Conservation (phyloP, 257 asterid species). For the Solanum lycopersicoides region DNA sequence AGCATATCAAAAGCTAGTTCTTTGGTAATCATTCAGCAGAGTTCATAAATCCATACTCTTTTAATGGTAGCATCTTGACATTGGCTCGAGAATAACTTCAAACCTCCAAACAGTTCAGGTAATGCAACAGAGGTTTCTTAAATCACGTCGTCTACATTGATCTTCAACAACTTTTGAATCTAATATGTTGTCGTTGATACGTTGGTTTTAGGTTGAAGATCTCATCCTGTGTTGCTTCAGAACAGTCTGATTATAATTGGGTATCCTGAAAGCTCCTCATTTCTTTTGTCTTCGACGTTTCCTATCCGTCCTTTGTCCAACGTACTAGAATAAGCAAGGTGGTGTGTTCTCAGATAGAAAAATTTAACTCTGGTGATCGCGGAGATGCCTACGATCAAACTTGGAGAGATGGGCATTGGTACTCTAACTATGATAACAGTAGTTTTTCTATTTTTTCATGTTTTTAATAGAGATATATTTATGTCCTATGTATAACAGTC, state of each 20-base stretch:
- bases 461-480: background rate
- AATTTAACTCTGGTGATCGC: background rate
- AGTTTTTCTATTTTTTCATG: background rate
- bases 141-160: background rate
- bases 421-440: background rate
- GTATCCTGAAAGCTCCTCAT: background rate
- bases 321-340: background rate
- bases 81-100: background rate
- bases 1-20: constrained; percentile 10
- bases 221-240: background rate
- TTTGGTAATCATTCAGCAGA: background rate
- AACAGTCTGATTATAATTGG: background rate
- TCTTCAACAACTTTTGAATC: background rate
- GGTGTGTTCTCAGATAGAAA: background rate
- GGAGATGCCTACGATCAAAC: background rate
- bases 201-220: background rate
- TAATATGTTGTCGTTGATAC: background rate
- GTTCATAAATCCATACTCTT: background rate
- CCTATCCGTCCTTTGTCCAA: background rate
- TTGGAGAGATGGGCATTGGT: background rate
- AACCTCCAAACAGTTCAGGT: background rate
- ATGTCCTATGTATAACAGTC: background rate
- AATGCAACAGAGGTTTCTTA: background rate
- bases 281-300: background rate
- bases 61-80: background rate